Percentiles rank a stretch among this genome's conserved stretches.
These are phyloP conservation scores for Leccinum angustisporum DNA, from an alignment of 1,284 basidiomycete genomes.

Conservation along the genomic window DNA sequence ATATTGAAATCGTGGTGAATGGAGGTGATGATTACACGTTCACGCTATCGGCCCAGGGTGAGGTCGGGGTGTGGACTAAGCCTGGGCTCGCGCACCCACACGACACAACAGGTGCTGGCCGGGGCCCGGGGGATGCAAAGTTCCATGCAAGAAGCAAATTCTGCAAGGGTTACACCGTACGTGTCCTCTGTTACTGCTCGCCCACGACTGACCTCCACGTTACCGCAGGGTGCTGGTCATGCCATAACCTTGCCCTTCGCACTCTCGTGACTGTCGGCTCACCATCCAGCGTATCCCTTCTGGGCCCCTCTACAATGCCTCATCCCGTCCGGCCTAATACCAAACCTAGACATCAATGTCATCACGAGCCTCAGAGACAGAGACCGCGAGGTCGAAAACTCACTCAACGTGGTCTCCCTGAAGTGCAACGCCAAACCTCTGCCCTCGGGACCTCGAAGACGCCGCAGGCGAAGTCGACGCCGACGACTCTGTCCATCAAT, in stretches of 20 bases:
- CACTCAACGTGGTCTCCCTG: conserved; percentile 48
- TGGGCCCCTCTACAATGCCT: conserved; percentile 78
- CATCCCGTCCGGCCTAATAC: conserved; percentile 63
- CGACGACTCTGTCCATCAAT: conserved; percentile 44
- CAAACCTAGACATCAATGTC: conserved; percentile 65
- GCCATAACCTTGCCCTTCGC: conserved; percentile 60
- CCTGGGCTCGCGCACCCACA: conserved; percentile 52
- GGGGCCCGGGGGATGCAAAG: conserved; percentile 65
- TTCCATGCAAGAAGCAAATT: conserved; percentile 68
- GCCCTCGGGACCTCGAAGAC: conserved; percentile 19
- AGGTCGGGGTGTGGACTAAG: conserved; percentile 52
- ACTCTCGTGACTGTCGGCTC: conserved; percentile 46
- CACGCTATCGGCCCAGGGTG: conserved; percentile 51
- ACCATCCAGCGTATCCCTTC: conserved; percentile 52
- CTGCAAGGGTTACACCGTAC: conserved; percentile 57
- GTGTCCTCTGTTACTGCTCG: conserved; percentile 16
- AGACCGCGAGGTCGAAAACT: conserved; percentile 64
- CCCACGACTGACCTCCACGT: conserved; percentile 5
- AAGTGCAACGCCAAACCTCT: conserved; percentile 35
- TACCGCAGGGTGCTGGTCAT: conserved; percentile 52
- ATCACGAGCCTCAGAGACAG: conserved; percentile 71
- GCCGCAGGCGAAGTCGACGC: conserved; percentile 19
- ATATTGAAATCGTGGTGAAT: conserved; percentile 46
- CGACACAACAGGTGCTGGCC: conserved; percentile 42
- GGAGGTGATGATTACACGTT: conserved; percentile 42